Evolutionary conservation across 192 early-diverging fungal species (phyloP).

Genomic region (Coemansia nantahalensis): DNA sequence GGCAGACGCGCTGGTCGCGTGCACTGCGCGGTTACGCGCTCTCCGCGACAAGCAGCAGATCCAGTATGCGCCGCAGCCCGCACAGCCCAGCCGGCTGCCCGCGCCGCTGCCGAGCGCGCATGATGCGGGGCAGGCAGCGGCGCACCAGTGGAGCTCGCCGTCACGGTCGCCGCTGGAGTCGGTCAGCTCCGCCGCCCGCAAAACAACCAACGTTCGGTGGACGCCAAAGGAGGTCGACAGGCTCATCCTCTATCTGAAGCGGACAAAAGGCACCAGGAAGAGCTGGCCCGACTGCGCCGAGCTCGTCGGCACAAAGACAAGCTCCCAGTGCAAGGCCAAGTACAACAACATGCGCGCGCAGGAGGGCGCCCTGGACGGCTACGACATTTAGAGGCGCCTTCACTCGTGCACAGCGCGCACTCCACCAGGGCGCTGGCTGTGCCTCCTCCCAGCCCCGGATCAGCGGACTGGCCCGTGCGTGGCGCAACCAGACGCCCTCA

Average conservation of each 20-base stretch:
- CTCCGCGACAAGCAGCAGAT: too few relatives aligned
- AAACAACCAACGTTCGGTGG: slow-evolving; percentile 1
- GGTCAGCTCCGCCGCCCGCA: too few relatives aligned
- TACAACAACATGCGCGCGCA: slow-evolving; percentile 31
- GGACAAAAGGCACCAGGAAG: not conserved
- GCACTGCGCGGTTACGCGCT: not conserved
- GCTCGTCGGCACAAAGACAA: slow-evolving; percentile 5
- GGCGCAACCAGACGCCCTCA: too few relatives aligned
- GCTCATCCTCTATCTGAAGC: not conserved
- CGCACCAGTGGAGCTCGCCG: too few relatives aligned
- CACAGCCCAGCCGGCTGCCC: slow-evolving; percentile 10
- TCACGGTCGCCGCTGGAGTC: too few relatives aligned
- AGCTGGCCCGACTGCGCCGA: slow-evolving; percentile 4
- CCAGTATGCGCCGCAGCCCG: slow-evolving; percentile 1
- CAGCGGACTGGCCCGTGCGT: too few relatives aligned
- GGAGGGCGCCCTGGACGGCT: not conserved
- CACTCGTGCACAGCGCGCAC: too few relatives aligned
- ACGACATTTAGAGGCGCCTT: too few relatives aligned
- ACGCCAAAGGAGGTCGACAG: not conserved
- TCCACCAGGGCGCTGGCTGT: too few relatives aligned
- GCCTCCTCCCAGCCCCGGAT: too few relatives aligned
- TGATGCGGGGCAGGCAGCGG: too few relatives aligned
- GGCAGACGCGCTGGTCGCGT: not conserved
- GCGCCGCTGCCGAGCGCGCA: slow-evolving; percentile 15
- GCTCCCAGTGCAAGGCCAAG: slow-evolving; percentile 37